Percentiles rank a stretch among this genome's conserved stretches.
Evolutionary conservation across 2,329 filamentous ascomycete species (phyloP).

Genomic region (Lecanicillium sp.): DNA sequence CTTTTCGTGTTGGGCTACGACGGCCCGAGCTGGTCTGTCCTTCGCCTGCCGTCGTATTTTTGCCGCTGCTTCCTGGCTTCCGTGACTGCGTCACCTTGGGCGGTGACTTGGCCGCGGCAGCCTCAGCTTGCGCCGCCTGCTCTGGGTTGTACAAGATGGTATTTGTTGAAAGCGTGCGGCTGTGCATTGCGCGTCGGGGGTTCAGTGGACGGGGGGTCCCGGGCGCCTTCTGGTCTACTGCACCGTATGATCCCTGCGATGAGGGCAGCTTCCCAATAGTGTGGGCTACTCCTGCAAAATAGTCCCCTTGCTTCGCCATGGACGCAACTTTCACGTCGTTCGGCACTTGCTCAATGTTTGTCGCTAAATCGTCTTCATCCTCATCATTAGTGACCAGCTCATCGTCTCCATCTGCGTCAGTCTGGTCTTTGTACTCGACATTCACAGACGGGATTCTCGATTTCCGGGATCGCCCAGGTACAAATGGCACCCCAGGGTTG

Average conservation of each 20-base stretch:
- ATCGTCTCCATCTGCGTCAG: slow-evolving; percentile 82
- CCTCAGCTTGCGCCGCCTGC: slow-evolving; percentile 21
- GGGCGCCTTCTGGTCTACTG: slow-evolving; percentile 13
- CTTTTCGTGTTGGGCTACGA: slow-evolving; percentile 37
- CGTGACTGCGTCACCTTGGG: slow-evolving; percentile 20
- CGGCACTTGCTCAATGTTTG: slow-evolving; percentile 29
- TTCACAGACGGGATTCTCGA: slow-evolving; percentile 25
- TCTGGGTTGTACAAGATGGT: slow-evolving; percentile 79
- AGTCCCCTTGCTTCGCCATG: slow-evolving; percentile 20
- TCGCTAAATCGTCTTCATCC: slow-evolving; percentile 48
- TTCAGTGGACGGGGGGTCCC: slow-evolving; percentile 23
- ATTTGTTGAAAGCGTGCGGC: slow-evolving; percentile 67
- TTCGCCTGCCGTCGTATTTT: slow-evolving; percentile 13
- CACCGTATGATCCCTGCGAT: slow-evolving; percentile 23
- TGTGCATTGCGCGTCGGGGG: slow-evolving; percentile 44
- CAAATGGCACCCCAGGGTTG: slow-evolving; percentile 32
- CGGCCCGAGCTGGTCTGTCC: slow-evolving; percentile 13
- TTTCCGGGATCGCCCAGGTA: slow-evolving; percentile 23
- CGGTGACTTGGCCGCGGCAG: slow-evolving; percentile 36
- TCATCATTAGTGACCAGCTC: slow-evolving; percentile 80
- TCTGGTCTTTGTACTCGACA: slow-evolving; percentile 49
- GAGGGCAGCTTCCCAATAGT: slow-evolving; percentile 24
- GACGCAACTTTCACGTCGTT: slow-evolving; percentile 17
- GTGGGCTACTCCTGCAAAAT: slow-evolving; percentile 4
- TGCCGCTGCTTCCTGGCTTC: slow-evolving; percentile 29